Conservation (phyloP, 805 yeast genomes). For the Yamadazyma ubonensis region DNA sequence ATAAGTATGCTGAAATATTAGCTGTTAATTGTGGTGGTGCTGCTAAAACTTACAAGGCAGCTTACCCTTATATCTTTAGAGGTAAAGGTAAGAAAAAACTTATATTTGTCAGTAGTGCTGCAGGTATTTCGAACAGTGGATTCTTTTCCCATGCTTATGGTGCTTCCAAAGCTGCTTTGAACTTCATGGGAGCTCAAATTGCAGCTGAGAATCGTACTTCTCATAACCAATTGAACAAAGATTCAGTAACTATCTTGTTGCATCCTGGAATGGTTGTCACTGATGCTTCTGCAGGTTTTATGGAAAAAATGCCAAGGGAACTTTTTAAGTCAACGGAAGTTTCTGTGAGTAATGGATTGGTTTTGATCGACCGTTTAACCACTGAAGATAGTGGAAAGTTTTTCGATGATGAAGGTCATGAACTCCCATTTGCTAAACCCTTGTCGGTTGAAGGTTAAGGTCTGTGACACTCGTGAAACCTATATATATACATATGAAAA, state of each 20-base stretch:
- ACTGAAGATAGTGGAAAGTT: constrained; percentile 2
- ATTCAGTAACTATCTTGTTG: constrained; percentile 20
- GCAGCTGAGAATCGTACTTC: constrained; percentile 19
- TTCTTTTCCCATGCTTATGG: constrained; percentile 22
- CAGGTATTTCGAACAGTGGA: constrained; percentile 2
- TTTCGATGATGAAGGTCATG: neutral
- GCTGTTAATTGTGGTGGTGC: constrained; percentile 11
- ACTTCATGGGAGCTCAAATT: constrained; percentile 26
- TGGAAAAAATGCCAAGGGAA: neutral
- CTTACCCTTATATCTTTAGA: constrained; percentile 9
- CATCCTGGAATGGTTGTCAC: constrained; percentile 38
- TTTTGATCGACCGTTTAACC: neutral
- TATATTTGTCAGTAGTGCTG: constrained; percentile 24
- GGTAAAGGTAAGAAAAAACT: constrained; percentile 16
- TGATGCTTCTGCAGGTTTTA: constrained; percentile 24
- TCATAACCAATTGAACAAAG: constrained; percentile 21
- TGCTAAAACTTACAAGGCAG: constrained; percentile 11
- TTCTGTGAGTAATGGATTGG: neutral
- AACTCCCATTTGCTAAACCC: neutral
- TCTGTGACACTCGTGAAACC: too few relatives aligned
- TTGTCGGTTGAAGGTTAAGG: neutral
- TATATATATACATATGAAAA: too few relatives aligned
- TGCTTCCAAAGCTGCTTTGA: constrained; percentile 38
- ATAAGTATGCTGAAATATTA: constrained; percentile 6
- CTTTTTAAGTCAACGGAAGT: neutral